Evolutionary conservation across 768 basidiomycete species (phyloP).

Genomic region (Amanita brunnescens): DNA sequence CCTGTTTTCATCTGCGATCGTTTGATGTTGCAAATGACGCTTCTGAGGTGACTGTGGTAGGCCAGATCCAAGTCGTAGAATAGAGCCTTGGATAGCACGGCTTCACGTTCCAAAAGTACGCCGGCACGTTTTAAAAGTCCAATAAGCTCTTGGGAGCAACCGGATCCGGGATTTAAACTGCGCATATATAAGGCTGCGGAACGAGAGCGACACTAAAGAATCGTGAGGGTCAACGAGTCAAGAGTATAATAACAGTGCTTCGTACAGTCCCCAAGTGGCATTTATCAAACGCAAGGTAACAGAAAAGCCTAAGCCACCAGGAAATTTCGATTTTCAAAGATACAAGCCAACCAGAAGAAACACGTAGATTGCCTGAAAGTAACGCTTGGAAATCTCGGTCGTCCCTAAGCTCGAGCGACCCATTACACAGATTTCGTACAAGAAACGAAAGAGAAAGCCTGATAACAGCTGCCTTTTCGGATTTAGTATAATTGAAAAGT

Average conservation of each 20-base stretch:
- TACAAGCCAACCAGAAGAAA: not conserved
- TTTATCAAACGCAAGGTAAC: not conserved
- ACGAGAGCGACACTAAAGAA: not conserved
- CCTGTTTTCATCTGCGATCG: not conserved
- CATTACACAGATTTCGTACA: not conserved
- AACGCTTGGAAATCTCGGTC: not conserved
- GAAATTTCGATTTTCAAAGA: not conserved
- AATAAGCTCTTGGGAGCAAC: not conserved
- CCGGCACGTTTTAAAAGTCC: not conserved
- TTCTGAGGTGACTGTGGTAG: not conserved
- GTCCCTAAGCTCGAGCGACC: conserved; percentile 3
- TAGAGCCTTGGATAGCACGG: not conserved
- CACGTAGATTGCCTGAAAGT: not conserved
- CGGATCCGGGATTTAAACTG: not conserved
- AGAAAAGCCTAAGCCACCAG: not conserved
- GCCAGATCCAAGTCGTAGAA: conserved; percentile 1
- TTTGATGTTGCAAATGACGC: not conserved
- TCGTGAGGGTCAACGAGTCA: too few species aligned
- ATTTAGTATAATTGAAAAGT: not conserved
- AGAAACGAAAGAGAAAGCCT: not conserved
- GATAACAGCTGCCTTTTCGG: not conserved
- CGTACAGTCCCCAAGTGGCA: not conserved
- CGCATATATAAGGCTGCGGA: not conserved
- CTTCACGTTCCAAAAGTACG: too few species aligned
- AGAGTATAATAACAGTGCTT: too few species aligned